These are phyloP conservation scores for Truncatella angustata DNA, from an alignment of 2,329 filamentous ascomycete species.

Conservation along the genomic window DNA sequence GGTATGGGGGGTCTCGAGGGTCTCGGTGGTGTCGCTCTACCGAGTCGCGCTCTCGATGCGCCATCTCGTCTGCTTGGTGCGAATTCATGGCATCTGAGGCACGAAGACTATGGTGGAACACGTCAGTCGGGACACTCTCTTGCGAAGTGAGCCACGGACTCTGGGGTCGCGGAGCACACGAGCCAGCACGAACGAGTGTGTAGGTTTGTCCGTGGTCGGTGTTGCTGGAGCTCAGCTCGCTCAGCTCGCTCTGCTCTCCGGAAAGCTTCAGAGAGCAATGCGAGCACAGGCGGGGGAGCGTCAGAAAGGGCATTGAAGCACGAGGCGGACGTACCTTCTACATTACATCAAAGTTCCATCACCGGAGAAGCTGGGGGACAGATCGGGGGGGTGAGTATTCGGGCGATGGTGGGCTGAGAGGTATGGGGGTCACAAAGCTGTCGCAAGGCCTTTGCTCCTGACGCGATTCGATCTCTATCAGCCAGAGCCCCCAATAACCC, in stretches of 20 bases:
- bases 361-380: background rate
- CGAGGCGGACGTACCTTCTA: background rate
- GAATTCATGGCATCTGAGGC: constrained; percentile 26
- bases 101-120: background rate
- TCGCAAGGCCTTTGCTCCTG: constrained; percentile 7
- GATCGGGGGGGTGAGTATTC: background rate
- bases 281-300: background rate
- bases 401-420: background rate
- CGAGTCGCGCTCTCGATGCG: constrained; percentile 64
- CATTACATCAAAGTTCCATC: constrained; percentile 10
- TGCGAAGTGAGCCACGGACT: background rate
- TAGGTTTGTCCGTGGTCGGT: too few species aligned
- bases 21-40: constrained; percentile 62
- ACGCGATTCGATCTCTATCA: constrained; percentile 8
- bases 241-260: background rate
- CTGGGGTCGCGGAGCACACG: too few species aligned
- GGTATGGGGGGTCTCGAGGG: constrained; percentile 54
- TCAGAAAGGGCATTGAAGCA: background rate
- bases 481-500: too few species aligned
- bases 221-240: background rate
- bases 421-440: constrained; percentile 5
- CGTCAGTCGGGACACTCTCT: background rate
- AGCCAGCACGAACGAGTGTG: too few species aligned
- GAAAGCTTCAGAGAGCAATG: background rate
- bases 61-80: constrained; percentile 42